phyloP scores from a whole-genome alignment of 2,329 filamentous ascomycete species.

The Diplodia intermedia region DNA sequence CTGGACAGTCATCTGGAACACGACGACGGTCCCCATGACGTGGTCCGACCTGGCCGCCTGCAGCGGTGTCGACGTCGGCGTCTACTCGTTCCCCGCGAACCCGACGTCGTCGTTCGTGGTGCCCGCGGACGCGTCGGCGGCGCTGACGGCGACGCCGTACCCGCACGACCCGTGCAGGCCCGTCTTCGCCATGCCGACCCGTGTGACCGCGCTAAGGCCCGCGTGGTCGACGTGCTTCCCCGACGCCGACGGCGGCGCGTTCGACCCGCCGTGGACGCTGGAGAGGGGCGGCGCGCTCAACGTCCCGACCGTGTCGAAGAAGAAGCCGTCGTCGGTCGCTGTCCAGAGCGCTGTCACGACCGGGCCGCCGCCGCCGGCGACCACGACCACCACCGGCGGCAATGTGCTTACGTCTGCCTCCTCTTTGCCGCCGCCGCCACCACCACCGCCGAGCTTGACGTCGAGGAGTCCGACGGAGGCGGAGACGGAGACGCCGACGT shows the following conservation, averaged over 20 bases:
- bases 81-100: background rate
- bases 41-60: background rate
- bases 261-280: conserved; percentile 8
- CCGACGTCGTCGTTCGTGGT: background rate
- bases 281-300: background rate
- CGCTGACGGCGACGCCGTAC: background rate
- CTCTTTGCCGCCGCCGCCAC: background rate
- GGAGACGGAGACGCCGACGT: background rate
- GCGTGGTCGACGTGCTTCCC: conserved; percentile 16
- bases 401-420: too few species aligned
- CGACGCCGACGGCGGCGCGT: background rate
- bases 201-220: background rate
- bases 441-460: background rate
- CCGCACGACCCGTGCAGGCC: background rate
- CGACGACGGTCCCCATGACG: background rate
- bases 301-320: background rate
- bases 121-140: background rate
- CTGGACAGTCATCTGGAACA: conserved; percentile 1
- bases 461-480: background rate
- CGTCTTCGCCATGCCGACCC: conserved; percentile 8
- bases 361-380: background rate
- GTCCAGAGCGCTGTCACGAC: too few species aligned
- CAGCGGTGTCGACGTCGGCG: background rate
- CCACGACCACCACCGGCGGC: too few species aligned
- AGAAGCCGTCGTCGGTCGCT: too few species aligned